phyloP scores from a whole-genome alignment of 108 stramenopile genomes.

The Pseudonitzschia multiseries region DNA sequence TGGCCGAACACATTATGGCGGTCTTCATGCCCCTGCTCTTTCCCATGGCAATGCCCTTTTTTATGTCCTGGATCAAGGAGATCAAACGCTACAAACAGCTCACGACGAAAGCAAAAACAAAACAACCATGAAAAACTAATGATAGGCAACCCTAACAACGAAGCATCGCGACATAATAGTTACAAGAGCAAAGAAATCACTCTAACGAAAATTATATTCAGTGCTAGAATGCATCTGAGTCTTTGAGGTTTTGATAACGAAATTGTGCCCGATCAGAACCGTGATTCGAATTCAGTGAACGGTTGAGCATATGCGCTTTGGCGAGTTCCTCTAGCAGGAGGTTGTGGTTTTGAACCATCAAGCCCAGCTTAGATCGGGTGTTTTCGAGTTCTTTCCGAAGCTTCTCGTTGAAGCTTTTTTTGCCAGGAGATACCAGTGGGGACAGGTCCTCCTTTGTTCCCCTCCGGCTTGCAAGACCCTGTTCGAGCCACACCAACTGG shows the following conservation, averaged over 20 bases:
- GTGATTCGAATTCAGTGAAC: too few relatives aligned
- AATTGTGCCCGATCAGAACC: too few relatives aligned
- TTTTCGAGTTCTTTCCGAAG: not conserved
- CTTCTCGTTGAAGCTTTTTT: not conserved
- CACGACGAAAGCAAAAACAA: not conserved
- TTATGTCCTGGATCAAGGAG: conserved; percentile 54
- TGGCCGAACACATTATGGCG: conserved; percentile 67
- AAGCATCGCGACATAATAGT: not conserved
- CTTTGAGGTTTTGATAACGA: too few relatives aligned
- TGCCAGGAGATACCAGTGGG: too few relatives aligned
- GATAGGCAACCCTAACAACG: not conserved
- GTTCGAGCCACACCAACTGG: not conserved
- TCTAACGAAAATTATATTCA: too few relatives aligned
- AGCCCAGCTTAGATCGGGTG: not conserved
- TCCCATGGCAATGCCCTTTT: conserved; percentile 65
- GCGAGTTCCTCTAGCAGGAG: not conserved
- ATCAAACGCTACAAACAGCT: conserved; percentile 52
- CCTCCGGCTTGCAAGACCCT: not conserved
- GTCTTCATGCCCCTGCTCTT: conserved; percentile 70
- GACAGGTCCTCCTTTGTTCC: not conserved
- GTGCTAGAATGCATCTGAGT: too few relatives aligned
- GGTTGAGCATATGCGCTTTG: too few relatives aligned
- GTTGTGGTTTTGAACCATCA: not conserved
- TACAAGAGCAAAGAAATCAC: too few relatives aligned
- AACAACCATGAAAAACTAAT: not conserved